Percentiles rank a stretch among this genome's conserved stretches.
Evolutionary conservation across 148 eudicot genomes (phyloP).

Genomic region (Chenopodium berlandieri): DNA sequence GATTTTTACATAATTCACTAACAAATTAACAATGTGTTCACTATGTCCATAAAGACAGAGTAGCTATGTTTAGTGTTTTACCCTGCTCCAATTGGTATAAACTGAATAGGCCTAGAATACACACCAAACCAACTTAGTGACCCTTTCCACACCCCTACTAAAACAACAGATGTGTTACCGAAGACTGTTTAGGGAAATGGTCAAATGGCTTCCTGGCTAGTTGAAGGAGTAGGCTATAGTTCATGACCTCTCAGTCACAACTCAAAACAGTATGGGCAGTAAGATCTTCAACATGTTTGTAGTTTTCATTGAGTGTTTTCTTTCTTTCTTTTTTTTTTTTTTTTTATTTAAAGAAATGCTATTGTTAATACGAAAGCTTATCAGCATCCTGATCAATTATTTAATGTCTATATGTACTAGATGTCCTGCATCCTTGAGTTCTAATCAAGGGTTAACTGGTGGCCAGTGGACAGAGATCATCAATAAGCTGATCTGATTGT

Average conservation of each 20-base stretch:
- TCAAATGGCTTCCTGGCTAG: background rate
- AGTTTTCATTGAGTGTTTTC: too few species aligned
- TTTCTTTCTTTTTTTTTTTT: background rate
- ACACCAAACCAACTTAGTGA: too few species aligned
- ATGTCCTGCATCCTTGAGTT: background rate
- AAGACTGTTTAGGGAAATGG: background rate
- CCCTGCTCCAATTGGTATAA: background rate
- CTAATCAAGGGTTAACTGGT: background rate
- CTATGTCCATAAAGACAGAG: background rate
- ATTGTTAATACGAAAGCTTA: background rate
- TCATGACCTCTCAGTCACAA: background rate
- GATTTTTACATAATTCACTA: background rate
- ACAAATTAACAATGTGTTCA: too few species aligned
- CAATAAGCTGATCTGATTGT: background rate
- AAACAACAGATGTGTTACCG: background rate
- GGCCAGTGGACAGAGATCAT: background rate
- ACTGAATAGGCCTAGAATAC: background rate
- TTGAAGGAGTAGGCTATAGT: background rate
- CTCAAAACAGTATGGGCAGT: background rate
- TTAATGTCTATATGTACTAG: background rate
- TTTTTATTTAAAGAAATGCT: background rate
- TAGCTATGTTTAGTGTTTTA: background rate
- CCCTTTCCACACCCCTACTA: background rate
- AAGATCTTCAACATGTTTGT: background rate
- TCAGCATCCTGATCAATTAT: background rate